Conservation (phyloP, 495 filamentous ascomycete species). For the Clohesyomyces aquaticus region DNA sequence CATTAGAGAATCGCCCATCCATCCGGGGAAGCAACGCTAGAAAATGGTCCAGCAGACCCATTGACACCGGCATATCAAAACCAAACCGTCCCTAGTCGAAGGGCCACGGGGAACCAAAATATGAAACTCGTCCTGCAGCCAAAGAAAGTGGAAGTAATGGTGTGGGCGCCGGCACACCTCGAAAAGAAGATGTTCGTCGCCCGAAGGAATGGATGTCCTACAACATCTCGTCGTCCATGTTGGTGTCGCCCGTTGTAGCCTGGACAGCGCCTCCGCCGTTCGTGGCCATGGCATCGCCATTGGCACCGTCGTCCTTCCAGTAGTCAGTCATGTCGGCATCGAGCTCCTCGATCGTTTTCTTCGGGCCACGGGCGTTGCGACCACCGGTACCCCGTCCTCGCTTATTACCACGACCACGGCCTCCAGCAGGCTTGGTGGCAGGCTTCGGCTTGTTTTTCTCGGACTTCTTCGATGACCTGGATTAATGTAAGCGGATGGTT, state of each 20-base stretch:
- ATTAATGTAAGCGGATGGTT: not conserved
- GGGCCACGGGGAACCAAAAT: not conserved
- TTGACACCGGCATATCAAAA: not conserved
- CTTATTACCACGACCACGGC: constrained; percentile 44
- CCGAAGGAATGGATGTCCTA: not conserved
- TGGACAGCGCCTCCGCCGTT: constrained; percentile 32
- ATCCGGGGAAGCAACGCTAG: not conserved
- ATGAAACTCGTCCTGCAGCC: constrained; percentile 1
- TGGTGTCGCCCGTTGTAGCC: constrained; percentile 37
- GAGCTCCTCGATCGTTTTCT: constrained; percentile 86
- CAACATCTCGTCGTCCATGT: constrained; percentile 45
- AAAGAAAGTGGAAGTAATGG: constrained; percentile 1
- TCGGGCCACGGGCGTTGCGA: constrained; percentile 65
- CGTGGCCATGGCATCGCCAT: constrained; percentile 49
- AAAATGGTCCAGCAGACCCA: not conserved
- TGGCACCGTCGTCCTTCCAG: constrained; percentile 59
- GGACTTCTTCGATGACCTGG: constrained; percentile 56
- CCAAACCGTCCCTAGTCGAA: not conserved
- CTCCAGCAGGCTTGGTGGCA: constrained; percentile 62
- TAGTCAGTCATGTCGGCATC: constrained; percentile 96
- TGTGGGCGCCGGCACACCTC: not conserved
- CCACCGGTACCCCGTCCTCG: constrained; percentile 49
- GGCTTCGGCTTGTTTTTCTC: constrained; percentile 71
- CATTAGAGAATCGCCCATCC: not conserved
- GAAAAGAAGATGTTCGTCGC: not conserved